Conservation (phyloP, 208 protist genomes). For the Tritrichomonas musculus region DNA sequence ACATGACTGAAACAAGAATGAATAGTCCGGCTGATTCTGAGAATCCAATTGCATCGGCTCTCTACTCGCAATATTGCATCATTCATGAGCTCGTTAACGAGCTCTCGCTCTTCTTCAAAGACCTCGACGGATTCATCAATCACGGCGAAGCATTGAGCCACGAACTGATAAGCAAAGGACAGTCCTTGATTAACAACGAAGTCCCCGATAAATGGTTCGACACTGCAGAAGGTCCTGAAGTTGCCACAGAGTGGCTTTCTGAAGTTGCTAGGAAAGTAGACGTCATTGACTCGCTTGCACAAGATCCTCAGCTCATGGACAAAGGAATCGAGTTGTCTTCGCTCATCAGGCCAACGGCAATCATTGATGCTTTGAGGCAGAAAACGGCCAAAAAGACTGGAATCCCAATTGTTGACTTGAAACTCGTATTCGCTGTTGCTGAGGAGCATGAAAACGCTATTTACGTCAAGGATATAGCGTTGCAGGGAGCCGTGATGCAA, state of each 20-base stretch:
- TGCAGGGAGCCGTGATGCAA: background rate
- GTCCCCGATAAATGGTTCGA: background rate
- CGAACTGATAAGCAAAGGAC: background rate
- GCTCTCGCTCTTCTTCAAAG: background rate
- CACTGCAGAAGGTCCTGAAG: background rate
- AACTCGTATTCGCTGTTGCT: background rate
- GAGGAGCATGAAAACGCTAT: background rate
- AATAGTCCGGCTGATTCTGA: background rate
- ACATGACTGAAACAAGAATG: background rate
- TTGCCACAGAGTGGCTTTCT: background rate
- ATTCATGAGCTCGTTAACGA: background rate
- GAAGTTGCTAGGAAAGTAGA: constrained; percentile 15
- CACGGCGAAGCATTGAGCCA: background rate
- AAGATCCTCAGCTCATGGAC: background rate
- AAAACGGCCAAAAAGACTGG: background rate
- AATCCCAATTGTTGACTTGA: background rate
- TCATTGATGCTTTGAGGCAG: background rate
- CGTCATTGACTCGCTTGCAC: background rate
- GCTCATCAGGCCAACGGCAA: background rate
- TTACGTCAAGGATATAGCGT: background rate
- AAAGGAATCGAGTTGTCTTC: background rate
- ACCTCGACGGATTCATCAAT: background rate
- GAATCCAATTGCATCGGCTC: background rate
- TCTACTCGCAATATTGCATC: constrained; percentile 19
- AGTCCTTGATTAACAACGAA: background rate